Percentiles rank a stretch among this genome's conserved stretches.
These are phyloP conservation scores for Phaeophleospora eucalypticola DNA, from an alignment of 2,329 filamentous ascomycete genomes.

Conservation along the genomic window DNA sequence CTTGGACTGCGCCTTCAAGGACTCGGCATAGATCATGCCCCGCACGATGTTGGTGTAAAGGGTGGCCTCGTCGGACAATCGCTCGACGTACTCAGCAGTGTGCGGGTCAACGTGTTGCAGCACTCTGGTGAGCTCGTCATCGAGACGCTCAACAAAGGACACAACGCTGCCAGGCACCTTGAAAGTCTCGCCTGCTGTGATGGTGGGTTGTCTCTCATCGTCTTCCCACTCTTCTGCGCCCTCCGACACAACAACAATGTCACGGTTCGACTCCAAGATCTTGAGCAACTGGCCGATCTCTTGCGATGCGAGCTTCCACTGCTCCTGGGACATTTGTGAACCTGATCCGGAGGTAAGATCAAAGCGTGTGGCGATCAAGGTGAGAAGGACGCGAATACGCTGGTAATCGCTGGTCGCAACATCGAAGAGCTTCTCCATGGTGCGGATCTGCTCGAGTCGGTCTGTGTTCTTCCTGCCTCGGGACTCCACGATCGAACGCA, in stretches of 20 bases:
- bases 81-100: slow-evolving; percentile 97
- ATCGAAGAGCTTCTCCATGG: slow-evolving; percentile 93
- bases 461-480: slow-evolving; percentile 99
- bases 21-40: slow-evolving; percentile 82
- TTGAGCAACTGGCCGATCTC: slow-evolving; percentile 75
- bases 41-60: slow-evolving; percentile 92
- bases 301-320: slow-evolving; percentile 92
- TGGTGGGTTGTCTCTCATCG: slow-evolving; percentile 83
- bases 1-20: slow-evolving; percentile 64
- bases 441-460: slow-evolving; percentile 85
- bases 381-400: slow-evolving; percentile 84
- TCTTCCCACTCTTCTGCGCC: slow-evolving; percentile 98
- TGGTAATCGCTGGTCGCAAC: slow-evolving; percentile 91
- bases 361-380: slow-evolving; percentile 88
- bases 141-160: slow-evolving; percentile 88
- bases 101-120: slow-evolving; percentile 96
- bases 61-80: slow-evolving; percentile 81
- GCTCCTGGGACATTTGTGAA: slow-evolving; percentile 86
- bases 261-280: slow-evolving; percentile 71
- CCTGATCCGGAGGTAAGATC: slow-evolving; percentile 77
- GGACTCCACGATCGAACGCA: slow-evolving; percentile 88
- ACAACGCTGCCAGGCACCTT: slow-evolving; percentile 91
- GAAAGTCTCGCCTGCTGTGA: slow-evolving; percentile 73
- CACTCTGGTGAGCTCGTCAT: slow-evolving; percentile 96
- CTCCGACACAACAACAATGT: slow-evolving; percentile 77